Evolutionary conservation across 2,329 filamentous ascomycete genomes (phyloP).

Genomic region (Cladosporium sp.): DNA sequence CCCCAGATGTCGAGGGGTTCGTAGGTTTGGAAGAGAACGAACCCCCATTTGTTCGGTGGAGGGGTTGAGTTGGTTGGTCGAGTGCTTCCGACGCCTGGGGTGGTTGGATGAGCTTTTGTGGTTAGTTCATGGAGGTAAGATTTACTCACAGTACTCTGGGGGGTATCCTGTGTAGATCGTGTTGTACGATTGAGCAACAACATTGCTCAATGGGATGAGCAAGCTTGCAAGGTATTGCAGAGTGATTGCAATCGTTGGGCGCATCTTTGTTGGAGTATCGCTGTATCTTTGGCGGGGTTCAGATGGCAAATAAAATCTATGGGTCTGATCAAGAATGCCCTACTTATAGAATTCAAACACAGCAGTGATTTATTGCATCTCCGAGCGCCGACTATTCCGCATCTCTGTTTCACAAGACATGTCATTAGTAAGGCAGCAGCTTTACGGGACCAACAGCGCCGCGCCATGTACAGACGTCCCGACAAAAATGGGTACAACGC

Average conservation of each 20-base stretch:
- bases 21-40: slow-evolving; percentile 6
- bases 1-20: slow-evolving; percentile 31
- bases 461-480: background rate
- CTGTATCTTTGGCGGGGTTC: background rate
- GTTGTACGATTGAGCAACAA: background rate
- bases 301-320: too few relatives aligned
- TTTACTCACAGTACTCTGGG: background rate
- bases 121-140: background rate
- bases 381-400: too few relatives aligned
- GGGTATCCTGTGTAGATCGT: slow-evolving; percentile 9
- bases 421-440: background rate
- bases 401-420: too few relatives aligned
- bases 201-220: background rate
- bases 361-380: too few relatives aligned
- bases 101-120: background rate
- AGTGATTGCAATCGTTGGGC: background rate
- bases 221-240: background rate
- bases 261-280: background rate
- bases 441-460: background rate
- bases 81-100: background rate
- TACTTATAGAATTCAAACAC: too few relatives aligned
- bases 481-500: background rate
- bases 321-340: too few relatives aligned
- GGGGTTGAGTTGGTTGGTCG: background rate
- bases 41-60: slow-evolving; percentile 10